Base-by-base conservation (phyloP, 257 asterid species). In the Prunella vulgaris region DNA sequence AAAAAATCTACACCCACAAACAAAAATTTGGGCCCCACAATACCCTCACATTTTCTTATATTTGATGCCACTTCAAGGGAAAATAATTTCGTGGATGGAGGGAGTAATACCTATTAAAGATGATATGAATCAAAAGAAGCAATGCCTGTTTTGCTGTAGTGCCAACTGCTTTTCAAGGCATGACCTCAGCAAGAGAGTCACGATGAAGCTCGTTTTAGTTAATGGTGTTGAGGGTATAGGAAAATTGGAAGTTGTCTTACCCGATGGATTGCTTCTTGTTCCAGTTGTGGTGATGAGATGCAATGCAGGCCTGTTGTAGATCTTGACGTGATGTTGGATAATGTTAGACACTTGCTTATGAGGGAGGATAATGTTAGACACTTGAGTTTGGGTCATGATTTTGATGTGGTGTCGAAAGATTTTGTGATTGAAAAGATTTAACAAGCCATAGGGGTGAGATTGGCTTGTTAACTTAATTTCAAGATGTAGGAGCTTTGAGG, bases 221-320 rank as follows among this genome's bases (percentile, higher is more conserved):
- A 77, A 54, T 60, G 78, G 75, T 38, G 82, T 83, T 37, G 77
- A 53, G 49, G 83, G 80, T 22, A 80, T 72, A 53, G 78, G 62
- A 3, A 72, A 72, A 10, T 44, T 83, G 72, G 81, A 80, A 27
- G 87, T 83, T 7, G 67, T 68, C 44, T 59, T 80, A 25, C 79
- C 83, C 0, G 84, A 80, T 72, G 85, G 85, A 49, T 53, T 77
- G 77, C 81, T 80, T 66, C 83, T 77, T 5, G 84, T 79, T 18
- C 83, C 85, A 28, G 87, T 77, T 1, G 83, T 77, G 65, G 87
- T 80, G 81, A 65, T 83, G 14, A 83, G 81, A 65, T 83, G 14
- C 85, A 83, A 10, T 77, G 79, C 68, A 66, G 85, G 60, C 85
- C 80, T 5, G 79, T 72, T 25, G 66, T 83, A 14, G 87, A 85